Conservation (phyloP, 2,329 filamentous ascomycete species). For the Didymella sp. region DNA sequence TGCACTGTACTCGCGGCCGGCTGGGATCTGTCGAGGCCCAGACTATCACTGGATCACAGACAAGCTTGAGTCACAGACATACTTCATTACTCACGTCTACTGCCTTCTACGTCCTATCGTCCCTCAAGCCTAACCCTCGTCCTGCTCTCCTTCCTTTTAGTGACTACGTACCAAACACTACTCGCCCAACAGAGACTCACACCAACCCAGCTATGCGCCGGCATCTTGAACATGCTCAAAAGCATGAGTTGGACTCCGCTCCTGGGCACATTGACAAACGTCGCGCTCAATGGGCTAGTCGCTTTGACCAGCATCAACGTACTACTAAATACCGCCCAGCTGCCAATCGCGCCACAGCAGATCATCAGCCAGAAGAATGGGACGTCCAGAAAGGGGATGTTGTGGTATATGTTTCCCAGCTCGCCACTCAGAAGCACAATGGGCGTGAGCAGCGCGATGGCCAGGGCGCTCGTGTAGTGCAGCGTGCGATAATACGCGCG, state of each 20-base stretch:
- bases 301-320: slow-evolving; percentile 58
- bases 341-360: slow-evolving; percentile 56
- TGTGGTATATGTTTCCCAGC: slow-evolving; percentile 56
- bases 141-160: slow-evolving; percentile 49
- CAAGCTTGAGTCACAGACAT: neutral
- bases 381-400: slow-evolving; percentile 63
- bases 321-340: slow-evolving; percentile 58
- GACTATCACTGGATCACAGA: too few species aligned
- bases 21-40: too few species aligned
- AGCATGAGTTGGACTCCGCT: slow-evolving; percentile 58
- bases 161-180: slow-evolving; percentile 58
- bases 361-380: slow-evolving; percentile 64
- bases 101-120: neutral
- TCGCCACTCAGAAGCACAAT: slow-evolving; percentile 60
- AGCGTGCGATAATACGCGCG: slow-evolving; percentile 60
- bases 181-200: slow-evolving; percentile 59
- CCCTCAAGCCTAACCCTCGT: slow-evolving; percentile 44
- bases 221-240: slow-evolving; percentile 57
- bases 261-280: slow-evolving; percentile 58
- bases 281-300: slow-evolving; percentile 59
- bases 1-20: too few species aligned
- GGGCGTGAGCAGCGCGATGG: slow-evolving; percentile 58
- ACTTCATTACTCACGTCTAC: neutral
- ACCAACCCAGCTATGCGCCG: slow-evolving; percentile 60
- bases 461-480: slow-evolving; percentile 60